A percentile compares a stretch with the other conserved stretches of the same genome.
These are phyloP conservation scores for Davidsoniella virescens DNA, from an alignment of 2,329 filamentous ascomycete genomes.

Conservation along the genomic window DNA sequence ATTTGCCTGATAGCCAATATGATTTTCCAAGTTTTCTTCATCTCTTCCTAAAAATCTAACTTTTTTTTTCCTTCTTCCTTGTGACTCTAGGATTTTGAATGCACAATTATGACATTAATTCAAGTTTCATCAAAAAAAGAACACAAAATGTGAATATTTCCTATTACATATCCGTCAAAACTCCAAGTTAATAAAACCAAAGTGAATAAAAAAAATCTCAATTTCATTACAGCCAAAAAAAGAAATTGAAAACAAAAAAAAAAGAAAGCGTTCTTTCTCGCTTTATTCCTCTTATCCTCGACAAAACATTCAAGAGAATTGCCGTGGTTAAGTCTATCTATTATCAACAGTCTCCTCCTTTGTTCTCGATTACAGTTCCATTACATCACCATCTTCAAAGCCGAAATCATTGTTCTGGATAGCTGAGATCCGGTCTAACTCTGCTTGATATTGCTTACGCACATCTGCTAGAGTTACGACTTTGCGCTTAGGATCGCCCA, in stretches of 20 bases:
- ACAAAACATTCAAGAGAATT: slow-evolving; percentile 1
- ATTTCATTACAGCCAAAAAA: slow-evolving; percentile 14
- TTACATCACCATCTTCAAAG: slow-evolving; percentile 41
- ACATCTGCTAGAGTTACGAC: slow-evolving; percentile 77
- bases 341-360: neutral
- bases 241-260: slow-evolving; percentile 15
- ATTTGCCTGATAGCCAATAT: neutral
- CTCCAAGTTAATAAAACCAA: neutral
- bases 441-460: slow-evolving; percentile 73
- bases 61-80: too few species aligned
- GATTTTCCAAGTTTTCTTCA: neutral
- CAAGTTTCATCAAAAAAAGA: too few species aligned
- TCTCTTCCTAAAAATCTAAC: neutral
- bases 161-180: too few species aligned
- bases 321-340: too few species aligned
- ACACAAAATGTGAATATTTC: too few species aligned
- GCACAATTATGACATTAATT: too few species aligned
- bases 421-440: slow-evolving; percentile 74
- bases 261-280: slow-evolving; percentile 5
- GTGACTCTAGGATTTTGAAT: too few species aligned
- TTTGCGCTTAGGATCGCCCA: slow-evolving; percentile 39
- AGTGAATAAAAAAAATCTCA: neutral
- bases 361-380: slow-evolving; percentile 31
- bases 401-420: slow-evolving; percentile 84
- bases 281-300: neutral